Percentiles rank a stretch among this genome's conserved stretches.
Conservation (phyloP, 164 flowering plant genomes). For the Piper longum region DNA sequence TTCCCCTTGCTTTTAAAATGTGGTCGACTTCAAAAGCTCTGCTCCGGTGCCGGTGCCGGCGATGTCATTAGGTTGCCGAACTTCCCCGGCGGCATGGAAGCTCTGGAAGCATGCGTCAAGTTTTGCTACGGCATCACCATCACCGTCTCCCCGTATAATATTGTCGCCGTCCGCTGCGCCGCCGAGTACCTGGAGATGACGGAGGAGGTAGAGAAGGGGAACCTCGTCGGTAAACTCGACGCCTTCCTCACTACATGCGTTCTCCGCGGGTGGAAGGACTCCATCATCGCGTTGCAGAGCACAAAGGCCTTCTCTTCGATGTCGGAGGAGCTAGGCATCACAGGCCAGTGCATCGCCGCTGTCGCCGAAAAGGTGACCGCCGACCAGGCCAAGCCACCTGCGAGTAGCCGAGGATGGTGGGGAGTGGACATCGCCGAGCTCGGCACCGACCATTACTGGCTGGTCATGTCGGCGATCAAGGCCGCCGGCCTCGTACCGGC, state of each 20-base stretch:
- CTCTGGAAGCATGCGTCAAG: constrained; percentile 88
- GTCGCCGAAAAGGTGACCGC: constrained; percentile 37
- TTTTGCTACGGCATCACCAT: constrained; percentile 94
- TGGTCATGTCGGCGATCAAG: constrained; percentile 69
- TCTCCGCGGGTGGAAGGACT: constrained; percentile 88
- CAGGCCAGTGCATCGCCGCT: constrained; percentile 72
- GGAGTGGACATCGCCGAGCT: constrained; percentile 78
- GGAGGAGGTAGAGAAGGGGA: constrained; percentile 88
- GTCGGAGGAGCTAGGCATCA: constrained; percentile 78
- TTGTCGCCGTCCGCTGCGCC: constrained; percentile 70
- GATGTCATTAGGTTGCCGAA: constrained; percentile 61
- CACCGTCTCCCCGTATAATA: constrained; percentile 77
- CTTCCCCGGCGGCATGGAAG: constrained; percentile 82
- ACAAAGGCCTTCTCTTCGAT: constrained; percentile 49
- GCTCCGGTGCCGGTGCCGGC: constrained; percentile 43
- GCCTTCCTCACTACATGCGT: constrained; percentile 77
- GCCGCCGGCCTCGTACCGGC: constrained; percentile 51
- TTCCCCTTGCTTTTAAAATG: constrained; percentile 92
- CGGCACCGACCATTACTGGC: constrained; percentile 68
- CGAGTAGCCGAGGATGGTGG: constrained; percentile 59
- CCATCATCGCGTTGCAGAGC: constrained; percentile 53
- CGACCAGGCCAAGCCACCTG: constrained; percentile 38
- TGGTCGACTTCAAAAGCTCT: constrained; percentile 45
- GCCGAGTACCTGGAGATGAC: constrained; percentile 92
- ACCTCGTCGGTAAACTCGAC: constrained; percentile 67